Conservation (phyloP, 805 yeast species). For the Nakazawaea holstii region DNA sequence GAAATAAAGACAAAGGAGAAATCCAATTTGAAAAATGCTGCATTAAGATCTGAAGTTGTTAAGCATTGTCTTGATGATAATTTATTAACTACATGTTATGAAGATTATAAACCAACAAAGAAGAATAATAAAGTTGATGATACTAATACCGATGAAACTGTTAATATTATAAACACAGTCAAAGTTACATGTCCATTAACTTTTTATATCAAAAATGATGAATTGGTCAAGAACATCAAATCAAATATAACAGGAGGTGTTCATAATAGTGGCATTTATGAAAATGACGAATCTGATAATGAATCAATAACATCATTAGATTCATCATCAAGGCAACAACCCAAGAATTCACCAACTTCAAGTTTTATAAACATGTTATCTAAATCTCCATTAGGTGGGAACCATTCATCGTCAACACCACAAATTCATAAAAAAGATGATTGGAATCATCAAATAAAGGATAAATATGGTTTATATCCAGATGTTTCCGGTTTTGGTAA, state of each 20-base stretch:
- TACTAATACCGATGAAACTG: slow-evolving; percentile 20
- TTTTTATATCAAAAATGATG: slow-evolving; percentile 23
- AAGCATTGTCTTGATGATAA: slow-evolving; percentile 55
- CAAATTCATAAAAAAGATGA: neutral
- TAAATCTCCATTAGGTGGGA: too few relatives aligned
- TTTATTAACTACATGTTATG: slow-evolving; percentile 51
- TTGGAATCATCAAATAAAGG: neutral
- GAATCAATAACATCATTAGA: slow-evolving; percentile 4
- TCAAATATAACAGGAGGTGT: slow-evolving; percentile 7
- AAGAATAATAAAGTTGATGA: neutral
- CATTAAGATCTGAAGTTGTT: slow-evolving; percentile 59
- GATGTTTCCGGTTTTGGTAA: slow-evolving; percentile 58
- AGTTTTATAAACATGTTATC: slow-evolving; percentile 5
- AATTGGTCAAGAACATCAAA: slow-evolving; percentile 1
- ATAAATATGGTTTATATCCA: slow-evolving; percentile 39
- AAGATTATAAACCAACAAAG: slow-evolving; percentile 18
- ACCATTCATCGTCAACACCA: neutral
- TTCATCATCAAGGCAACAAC: too few relatives aligned
- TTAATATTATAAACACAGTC: slow-evolving; percentile 32
- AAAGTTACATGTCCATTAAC: slow-evolving; percentile 29
- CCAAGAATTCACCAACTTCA: neutral
- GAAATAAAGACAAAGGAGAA: slow-evolving; percentile 58
- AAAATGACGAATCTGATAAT: slow-evolving; percentile 8
- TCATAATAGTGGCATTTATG: slow-evolving; percentile 15
- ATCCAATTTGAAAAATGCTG: slow-evolving; percentile 23